phyloP scores from a whole-genome alignment of 495 filamentous ascomycete genomes.

The Penicillium daleae region DNA sequence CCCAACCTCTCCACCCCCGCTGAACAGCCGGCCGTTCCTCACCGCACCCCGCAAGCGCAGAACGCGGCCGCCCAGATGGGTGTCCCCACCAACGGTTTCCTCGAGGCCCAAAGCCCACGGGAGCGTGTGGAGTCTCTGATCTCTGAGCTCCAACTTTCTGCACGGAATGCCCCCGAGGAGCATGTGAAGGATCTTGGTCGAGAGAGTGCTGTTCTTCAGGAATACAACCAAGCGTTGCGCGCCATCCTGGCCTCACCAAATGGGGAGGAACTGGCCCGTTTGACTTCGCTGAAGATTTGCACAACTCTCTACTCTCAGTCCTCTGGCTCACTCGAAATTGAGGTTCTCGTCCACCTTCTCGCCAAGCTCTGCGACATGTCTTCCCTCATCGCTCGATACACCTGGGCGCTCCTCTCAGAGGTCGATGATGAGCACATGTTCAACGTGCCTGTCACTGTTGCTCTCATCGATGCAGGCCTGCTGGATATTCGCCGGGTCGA shows the following conservation, averaged over 20 bases:
- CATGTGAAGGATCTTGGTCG: constrained; percentile 70
- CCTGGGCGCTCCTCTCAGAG: constrained; percentile 63
- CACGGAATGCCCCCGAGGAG: constrained; percentile 67
- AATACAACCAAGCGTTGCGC: constrained; percentile 60
- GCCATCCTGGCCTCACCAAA: constrained; percentile 53
- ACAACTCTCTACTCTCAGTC: constrained; percentile 65
- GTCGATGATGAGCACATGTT: constrained; percentile 77
- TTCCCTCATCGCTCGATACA: constrained; percentile 71
- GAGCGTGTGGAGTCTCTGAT: constrained; percentile 72
- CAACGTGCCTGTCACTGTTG: constrained; percentile 74
- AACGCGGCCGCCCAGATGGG: constrained; percentile 47
- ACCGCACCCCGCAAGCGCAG: constrained; percentile 69
- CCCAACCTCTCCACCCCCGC: constrained; percentile 79
- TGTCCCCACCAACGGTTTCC: constrained; percentile 62
- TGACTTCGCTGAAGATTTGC: constrained; percentile 72
- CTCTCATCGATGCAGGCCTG: constrained; percentile 72
- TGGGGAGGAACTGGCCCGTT: constrained; percentile 68
- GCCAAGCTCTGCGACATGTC: constrained; percentile 80
- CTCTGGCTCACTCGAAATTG: constrained; percentile 68
- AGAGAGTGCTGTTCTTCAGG: constrained; percentile 64
- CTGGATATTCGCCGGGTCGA: constrained; percentile 84
- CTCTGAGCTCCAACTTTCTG: constrained; percentile 67
- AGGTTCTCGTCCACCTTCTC: constrained; percentile 81
- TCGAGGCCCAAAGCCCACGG: constrained; percentile 63
- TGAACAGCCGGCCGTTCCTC: constrained; percentile 75